phyloP scores from a whole-genome alignment of 1,284 basidiomycete species.

The Tetrapyrgos nigripes region DNA sequence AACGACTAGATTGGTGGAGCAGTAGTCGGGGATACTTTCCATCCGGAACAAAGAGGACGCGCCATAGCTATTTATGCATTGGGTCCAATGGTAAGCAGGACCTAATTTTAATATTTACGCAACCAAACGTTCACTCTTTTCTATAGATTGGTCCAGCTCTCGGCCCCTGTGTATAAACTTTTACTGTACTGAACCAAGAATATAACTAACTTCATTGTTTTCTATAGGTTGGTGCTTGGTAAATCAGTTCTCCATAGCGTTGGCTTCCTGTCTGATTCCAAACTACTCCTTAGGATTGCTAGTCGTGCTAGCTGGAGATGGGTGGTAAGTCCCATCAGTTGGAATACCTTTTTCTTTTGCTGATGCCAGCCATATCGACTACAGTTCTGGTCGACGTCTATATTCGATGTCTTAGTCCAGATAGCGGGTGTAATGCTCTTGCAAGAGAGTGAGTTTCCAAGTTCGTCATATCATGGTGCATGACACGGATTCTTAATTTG shows the following conservation, averaged over 20 bases:
- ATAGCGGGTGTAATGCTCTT: constrained; percentile 62
- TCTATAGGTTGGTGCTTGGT: constrained; percentile 16
- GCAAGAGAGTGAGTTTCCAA: constrained; percentile 60
- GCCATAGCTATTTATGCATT: constrained; percentile 76
- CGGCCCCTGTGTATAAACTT: constrained; percentile 64
- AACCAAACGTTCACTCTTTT: no score
- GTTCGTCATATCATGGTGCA: not conserved
- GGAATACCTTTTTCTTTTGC: not conserved
- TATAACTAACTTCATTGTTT: no score
- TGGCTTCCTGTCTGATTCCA: not conserved
- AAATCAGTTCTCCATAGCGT: constrained; percentile 58
- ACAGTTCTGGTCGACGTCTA: constrained; percentile 69
- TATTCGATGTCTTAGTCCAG: constrained; percentile 56
- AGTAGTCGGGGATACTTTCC: constrained; percentile 74
- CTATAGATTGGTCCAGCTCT: constrained; percentile 74
- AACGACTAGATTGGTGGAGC: constrained; percentile 65
- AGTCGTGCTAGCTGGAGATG: constrained; percentile 67
- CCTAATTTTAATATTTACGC: no score
- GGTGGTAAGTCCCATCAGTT: constrained; percentile 50
- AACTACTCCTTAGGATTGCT: constrained; percentile 49
- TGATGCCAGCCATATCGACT: not conserved
- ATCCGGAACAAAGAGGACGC: constrained; percentile 69
- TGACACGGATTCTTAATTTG: constrained; percentile 2
- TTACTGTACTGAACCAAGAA: no score
- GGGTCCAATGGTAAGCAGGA: constrained; percentile 56